Evolutionary conservation across 768 basidiomycete genomes (phyloP).

Genomic region (Pisolithus microcarpus): DNA sequence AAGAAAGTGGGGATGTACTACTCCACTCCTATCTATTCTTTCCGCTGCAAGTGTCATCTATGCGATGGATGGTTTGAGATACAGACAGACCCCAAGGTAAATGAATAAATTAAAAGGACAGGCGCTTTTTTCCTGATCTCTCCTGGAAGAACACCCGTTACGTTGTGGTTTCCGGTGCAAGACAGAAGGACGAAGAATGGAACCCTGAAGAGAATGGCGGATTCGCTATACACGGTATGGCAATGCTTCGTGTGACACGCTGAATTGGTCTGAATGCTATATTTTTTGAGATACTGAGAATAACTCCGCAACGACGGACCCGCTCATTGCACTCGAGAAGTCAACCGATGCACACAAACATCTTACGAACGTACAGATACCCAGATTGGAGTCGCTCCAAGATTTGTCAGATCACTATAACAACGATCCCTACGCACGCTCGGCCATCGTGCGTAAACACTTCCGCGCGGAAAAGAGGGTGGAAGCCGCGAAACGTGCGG

Average conservation of each 20-base stretch:
- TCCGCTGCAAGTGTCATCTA: slow-evolving; percentile 96
- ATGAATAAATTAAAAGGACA: background rate
- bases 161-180: slow-evolving; percentile 87
- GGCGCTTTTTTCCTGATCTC: background rate
- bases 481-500: slow-evolving; percentile 55
- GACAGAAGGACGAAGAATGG: slow-evolving; percentile 95
- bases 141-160: slow-evolving; percentile 84
- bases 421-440: slow-evolving; percentile 81
- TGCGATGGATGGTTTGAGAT: slow-evolving; percentile 98
- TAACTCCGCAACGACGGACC: slow-evolving; percentile 59
- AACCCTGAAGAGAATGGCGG: slow-evolving; percentile 94
- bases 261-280: slow-evolving; percentile 1
- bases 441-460: slow-evolving; percentile 62
- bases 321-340: slow-evolving; percentile 86
- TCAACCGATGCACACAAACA: slow-evolving; percentile 69
- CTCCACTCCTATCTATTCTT: slow-evolving; percentile 90
- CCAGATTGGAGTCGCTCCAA: slow-evolving; percentile 77
- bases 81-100: slow-evolving; percentile 91
- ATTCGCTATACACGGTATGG: slow-evolving; percentile 76
- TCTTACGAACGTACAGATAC: slow-evolving; percentile 65
- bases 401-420: slow-evolving; percentile 71
- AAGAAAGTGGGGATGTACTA: slow-evolving; percentile 93
- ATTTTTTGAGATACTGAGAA: slow-evolving; percentile 56
- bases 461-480: slow-evolving; percentile 87
- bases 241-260: background rate